phyloP scores from a whole-genome alignment of 371 early-diverging fungal species.

The Haplosporangium sp. region DNA sequence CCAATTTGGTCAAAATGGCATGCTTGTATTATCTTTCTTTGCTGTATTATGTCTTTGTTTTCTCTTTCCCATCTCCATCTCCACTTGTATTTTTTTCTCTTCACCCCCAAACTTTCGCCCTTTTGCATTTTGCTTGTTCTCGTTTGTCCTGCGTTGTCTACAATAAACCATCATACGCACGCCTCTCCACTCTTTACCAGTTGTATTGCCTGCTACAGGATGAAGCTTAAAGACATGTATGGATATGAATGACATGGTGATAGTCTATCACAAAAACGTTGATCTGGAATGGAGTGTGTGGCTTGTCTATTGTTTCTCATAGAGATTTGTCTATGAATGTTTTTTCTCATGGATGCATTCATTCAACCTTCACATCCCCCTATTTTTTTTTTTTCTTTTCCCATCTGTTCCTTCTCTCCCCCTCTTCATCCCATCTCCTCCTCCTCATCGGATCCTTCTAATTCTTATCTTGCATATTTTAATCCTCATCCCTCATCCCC shows the following conservation, averaged over 20 bases:
- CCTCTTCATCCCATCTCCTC: not conserved
- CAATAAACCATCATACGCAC: not conserved
- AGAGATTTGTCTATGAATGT: too few relatives aligned
- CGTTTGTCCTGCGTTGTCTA: too few relatives aligned
- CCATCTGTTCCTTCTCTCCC: too few relatives aligned
- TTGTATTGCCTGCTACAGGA: too few relatives aligned
- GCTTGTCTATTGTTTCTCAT: too few relatives aligned
- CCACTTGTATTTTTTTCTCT: not conserved
- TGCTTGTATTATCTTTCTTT: not conserved
- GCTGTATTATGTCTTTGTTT: not conserved
- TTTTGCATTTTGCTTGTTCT: not conserved
- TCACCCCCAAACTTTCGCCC: not conserved
- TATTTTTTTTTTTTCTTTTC: not conserved
- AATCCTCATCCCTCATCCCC: too few relatives aligned
- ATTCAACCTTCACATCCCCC: not conserved
- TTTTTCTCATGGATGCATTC: not conserved
- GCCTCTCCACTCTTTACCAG: not conserved
- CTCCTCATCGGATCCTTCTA: too few relatives aligned
- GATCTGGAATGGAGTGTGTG: too few relatives aligned
- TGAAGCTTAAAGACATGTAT: too few relatives aligned
- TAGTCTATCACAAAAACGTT: too few relatives aligned
- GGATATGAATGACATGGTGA: too few relatives aligned
- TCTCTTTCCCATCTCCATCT: not conserved
- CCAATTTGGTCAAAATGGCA: not conserved
- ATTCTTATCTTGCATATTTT: too few relatives aligned